phyloP scores from a whole-genome alignment of 345 rosid species.

The Citrus trifoliata region DNA sequence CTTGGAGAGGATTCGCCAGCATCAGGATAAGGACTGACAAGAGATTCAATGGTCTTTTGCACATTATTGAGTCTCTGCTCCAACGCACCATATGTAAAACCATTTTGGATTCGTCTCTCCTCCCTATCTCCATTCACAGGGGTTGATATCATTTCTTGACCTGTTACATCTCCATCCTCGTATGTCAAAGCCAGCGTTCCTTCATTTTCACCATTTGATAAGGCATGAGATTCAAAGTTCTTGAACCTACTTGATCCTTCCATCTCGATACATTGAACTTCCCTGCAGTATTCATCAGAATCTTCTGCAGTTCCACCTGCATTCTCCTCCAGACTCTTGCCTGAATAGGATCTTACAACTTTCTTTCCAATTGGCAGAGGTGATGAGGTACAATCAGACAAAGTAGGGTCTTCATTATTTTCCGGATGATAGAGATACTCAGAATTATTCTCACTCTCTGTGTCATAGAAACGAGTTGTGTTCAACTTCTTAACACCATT shows the following conservation, averaged over 20 bases:
- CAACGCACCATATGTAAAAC: conserved; percentile 37
- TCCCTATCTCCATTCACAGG: conserved; percentile 35
- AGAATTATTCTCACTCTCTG: conserved; percentile 44
- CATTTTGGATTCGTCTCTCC: conserved; percentile 35
- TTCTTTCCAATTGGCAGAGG: conserved; percentile 42
- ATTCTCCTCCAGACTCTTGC: conserved; percentile 33
- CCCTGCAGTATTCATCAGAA: conserved; percentile 79
- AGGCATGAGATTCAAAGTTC: conserved; percentile 25
- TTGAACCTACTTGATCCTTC: conserved; percentile 42
- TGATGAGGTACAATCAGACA: conserved; percentile 48
- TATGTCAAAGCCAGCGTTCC: conserved; percentile 27
- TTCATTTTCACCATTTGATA: conserved; percentile 36
- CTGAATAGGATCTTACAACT: conserved; percentile 34
- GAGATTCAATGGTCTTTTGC: conserved; percentile 43
- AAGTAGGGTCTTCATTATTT: conserved; percentile 35
- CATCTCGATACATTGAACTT: conserved; percentile 77
- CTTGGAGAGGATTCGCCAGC: conserved; percentile 31
- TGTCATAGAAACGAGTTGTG: conserved; percentile 19
- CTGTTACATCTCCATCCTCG: conserved; percentile 28
- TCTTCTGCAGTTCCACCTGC: conserved; percentile 30
- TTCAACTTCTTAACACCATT: conserved; percentile 21
- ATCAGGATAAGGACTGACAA: conserved; percentile 32
- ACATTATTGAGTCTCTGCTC: conserved; percentile 52
- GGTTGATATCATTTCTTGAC: conserved; percentile 23
- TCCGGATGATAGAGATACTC: conserved; percentile 30